Evolutionary conservation across 306 rosid species (phyloP).

Genomic region (Gleditsia sinensis): DNA sequence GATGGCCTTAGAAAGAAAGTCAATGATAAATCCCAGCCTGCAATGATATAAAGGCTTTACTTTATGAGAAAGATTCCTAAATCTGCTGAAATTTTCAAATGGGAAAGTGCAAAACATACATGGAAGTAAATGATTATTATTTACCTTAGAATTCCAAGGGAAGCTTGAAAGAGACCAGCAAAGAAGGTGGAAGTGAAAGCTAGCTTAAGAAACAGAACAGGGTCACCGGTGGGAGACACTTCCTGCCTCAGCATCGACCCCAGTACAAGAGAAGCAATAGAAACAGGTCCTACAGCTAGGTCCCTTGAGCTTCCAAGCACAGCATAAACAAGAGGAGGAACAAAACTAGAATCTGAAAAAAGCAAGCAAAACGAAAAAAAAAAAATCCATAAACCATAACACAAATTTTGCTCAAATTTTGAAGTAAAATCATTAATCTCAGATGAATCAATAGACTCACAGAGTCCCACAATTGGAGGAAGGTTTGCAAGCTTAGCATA

Average conservation of each 20-base stretch:
- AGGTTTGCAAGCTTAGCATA: conserved; percentile 92
- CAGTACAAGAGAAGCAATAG: conserved; percentile 88
- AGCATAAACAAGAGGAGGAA: conserved; percentile 93
- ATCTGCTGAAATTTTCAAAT: neutral
- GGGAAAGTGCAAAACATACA: too few relatives aligned
- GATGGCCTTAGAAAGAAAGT: conserved; percentile 88
- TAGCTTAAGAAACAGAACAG: conserved; percentile 72
- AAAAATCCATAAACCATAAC: neutral
- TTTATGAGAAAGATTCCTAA: neutral
- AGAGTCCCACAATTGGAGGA: conserved; percentile 94
- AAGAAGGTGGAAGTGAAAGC: conserved; percentile 88
- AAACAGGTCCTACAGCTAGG: conserved; percentile 97
- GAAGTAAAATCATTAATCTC: neutral
- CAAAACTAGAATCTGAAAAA: conserved; percentile 88
- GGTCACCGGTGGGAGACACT: conserved; percentile 74
- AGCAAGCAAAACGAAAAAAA: too few relatives aligned
- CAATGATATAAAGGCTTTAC: conserved; percentile 5
- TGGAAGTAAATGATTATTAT: neutral
- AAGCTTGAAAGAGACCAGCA: conserved; percentile 88
- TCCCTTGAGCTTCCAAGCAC: conserved; percentile 95
- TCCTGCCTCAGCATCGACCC: conserved; percentile 86
- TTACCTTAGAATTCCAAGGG: conserved; percentile 85
- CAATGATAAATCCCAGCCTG: conserved; percentile 95
- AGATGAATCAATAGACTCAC: conserved; percentile 52
- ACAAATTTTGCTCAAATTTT: neutral